phyloP scores from a whole-genome alignment of 805 yeast species.

The Brettanomyces bruxellensis region DNA sequence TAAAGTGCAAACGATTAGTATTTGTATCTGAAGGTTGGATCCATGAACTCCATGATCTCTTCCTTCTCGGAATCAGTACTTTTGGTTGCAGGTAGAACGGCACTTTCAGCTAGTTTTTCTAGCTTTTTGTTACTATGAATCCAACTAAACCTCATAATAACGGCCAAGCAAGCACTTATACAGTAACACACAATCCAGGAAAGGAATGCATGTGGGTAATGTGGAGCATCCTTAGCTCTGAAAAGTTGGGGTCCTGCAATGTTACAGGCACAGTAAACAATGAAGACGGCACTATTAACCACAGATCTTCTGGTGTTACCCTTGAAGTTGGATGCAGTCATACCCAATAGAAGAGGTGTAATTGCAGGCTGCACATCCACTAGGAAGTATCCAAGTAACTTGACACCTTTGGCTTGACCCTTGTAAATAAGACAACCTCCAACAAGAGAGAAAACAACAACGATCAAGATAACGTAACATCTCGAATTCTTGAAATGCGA shows the following conservation, averaged over 20 bases:
- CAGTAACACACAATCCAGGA: slow-evolving; percentile 43
- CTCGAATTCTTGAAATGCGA: slow-evolving; percentile 23
- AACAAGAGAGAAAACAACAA: slow-evolving; percentile 14
- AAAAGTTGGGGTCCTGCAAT: slow-evolving; percentile 68
- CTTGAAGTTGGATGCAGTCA: slow-evolving; percentile 36
- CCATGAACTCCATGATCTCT: slow-evolving; percentile 7
- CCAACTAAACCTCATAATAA: slow-evolving; percentile 6
- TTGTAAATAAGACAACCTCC: slow-evolving; percentile 25
- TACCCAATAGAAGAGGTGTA: slow-evolving; percentile 13
- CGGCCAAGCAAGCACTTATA: slow-evolving; percentile 11
- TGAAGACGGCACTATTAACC: slow-evolving; percentile 46
- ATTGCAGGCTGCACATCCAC: slow-evolving; percentile 20
- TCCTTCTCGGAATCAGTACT: slow-evolving; percentile 2
- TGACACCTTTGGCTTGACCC: slow-evolving; percentile 14
- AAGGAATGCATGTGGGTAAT: slow-evolving; percentile 46
- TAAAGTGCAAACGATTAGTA: slow-evolving; percentile 5
- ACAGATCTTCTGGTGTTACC: slow-evolving; percentile 62
- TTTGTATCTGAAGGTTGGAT: slow-evolving; percentile 14
- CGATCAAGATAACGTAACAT: slow-evolving; percentile 21
- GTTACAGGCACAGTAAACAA: slow-evolving; percentile 58
- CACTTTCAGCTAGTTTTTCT: not conserved
- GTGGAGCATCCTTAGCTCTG: slow-evolving; percentile 44
- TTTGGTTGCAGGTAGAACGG: not conserved
- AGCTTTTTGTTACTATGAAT: slow-evolving; percentile 8
- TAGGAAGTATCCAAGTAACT: slow-evolving; percentile 24